Evolutionary conservation across 805 yeast genomes (phyloP), one percentile per base, ranked within the genome.

Genomic region (Starmerella lactis-condensi): DNA sequence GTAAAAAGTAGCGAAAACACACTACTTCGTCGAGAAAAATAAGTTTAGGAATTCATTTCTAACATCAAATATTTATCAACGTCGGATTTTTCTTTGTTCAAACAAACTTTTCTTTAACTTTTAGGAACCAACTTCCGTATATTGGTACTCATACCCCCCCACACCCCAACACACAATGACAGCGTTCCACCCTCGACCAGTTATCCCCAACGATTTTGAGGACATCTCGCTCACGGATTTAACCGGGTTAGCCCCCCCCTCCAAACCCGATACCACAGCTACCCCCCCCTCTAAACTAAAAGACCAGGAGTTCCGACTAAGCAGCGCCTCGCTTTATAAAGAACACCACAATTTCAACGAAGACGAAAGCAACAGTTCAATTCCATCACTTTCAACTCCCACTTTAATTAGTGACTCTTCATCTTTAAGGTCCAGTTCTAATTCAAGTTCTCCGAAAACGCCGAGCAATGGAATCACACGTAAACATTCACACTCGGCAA

Each of bases 331-430:
- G 2, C 24, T 28, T 2, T 18, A 16, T 10, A 31, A 32, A 9
- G 29, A 26, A 15, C 29, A 17, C 29, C 29, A 26, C 14, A n/a
- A n/a, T n/a, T n/a, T n/a, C n/a, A n/a, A n/a, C n/a, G n/a, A n/a
- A n/a, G n/a, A n/a, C n/a, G n/a, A n/a, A n/a, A n/a, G n/a, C n/a
- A n/a, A n/a, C n/a, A n/a, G n/a, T 5, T 23, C 26, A 10, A 13
- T 27, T 16, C 41, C 46, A 3, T 35, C 31, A n/a, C 18, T 37
- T 22, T 38, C 44, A 12, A 42, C 44, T 9, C 45, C 47, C 4
- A 43, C 48, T 2, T 29, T 41, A 11, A 25, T 38, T 3, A 42
- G 47, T 28, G 48, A 44, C 26, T 29, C 39, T 15, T 41, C 46
- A 11, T 41, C 46, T 11, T 16, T 43, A 24, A 33, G 48, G 18